Base-by-base conservation (phyloP, 441 rosid genomes). In the Pelargonium cotyledonis region DNA sequence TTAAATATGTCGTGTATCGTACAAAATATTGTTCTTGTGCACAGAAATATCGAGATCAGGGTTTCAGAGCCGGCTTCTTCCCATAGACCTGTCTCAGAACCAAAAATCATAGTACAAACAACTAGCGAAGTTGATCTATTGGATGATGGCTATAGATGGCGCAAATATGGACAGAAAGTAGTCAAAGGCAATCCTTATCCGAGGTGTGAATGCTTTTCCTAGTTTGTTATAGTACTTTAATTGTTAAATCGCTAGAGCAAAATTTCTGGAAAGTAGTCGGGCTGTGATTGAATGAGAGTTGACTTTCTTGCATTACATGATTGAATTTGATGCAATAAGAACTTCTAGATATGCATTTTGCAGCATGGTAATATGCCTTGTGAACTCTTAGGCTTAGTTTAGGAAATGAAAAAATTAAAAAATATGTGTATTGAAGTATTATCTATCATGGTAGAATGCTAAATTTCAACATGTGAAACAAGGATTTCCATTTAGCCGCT, bases 121-220 rank as follows among this genome's bases (percentile, higher is more conserved):
- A 68, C 88, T 68, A 92, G 98, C 73, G 99, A 95, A 80, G 96
- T 95, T 72, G 99, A 95, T 81, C 88, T 95, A 84, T 75, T 95
- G 75, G 99, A 92, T 81, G 99, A 95, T 81, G 99, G 98, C 43
- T 95, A 92, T 67, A 79, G 93, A 49, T 95, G 99, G 99, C 95
- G 98, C 82, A 95, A 95, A 80, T 95, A 95, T 72, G 99, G 99
- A 65, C 99, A 95, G 84, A 95, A 95, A 83, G 98, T 95, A 68
- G 96, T 95, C 67, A 83, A 98, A 72, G 98, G 95, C 79, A 95
- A 95, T 80, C 95, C 96, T 66, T 92, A 95, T 81, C 99, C 99
- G 66, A 87, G 98, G 98, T 90, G 79, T 1, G 70, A 46, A 46
- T 46, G n/a, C n/a, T n/a, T n/a, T 43, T 43, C 47, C 47, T 43